A percentile compares a stretch with the other conserved stretches of the same genome.
Evolutionary conservation across 1,139 yeast genomes (phyloP).

Genomic region (Pichia sp.): DNA sequence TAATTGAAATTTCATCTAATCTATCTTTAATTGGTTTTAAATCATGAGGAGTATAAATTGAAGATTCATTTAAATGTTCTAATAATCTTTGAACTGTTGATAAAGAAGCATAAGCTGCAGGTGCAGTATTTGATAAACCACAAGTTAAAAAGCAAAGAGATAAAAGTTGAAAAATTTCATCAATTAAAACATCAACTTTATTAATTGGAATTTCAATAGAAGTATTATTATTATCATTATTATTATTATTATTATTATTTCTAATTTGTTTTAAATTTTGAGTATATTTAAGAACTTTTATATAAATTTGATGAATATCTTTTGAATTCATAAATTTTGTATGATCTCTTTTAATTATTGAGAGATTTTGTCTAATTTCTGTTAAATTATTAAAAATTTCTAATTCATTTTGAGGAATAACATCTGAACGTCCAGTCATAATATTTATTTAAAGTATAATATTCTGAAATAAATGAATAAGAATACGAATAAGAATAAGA

Average conservation of each 20-base stretch:
- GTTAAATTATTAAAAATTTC: slow-evolving; percentile 42
- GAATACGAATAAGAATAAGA: too few relatives aligned
- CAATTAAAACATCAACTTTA: slow-evolving; percentile 64
- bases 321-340: slow-evolving; percentile 56
- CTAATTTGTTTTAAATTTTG: slow-evolving; percentile 25
- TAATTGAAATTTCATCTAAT: slow-evolving; percentile 57
- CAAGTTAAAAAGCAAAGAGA: slow-evolving; percentile 85
- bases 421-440: slow-evolving; percentile 17
- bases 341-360: slow-evolving; percentile 60
- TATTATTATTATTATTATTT: slow-evolving; percentile 22
- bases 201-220: slow-evolving; percentile 12
- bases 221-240: not conserved
- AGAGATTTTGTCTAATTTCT: slow-evolving; percentile 43
- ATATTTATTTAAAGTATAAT: too few relatives aligned
- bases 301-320: slow-evolving; percentile 46
- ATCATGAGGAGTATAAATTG: slow-evolving; percentile 79
- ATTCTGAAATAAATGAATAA: too few relatives aligned
- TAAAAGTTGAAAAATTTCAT: slow-evolving; percentile 82
- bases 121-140: slow-evolving; percentile 83
- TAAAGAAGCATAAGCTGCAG: slow-evolving; percentile 87
- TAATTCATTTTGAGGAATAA: slow-evolving; percentile 49
- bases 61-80: slow-evolving; percentile 74
- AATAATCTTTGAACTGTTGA: slow-evolving; percentile 78
- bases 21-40: slow-evolving; percentile 68
- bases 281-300: slow-evolving; percentile 34